Evolutionary conservation across 1,284 basidiomycete genomes (phyloP).

Genomic region (Puccinia triticina): DNA sequence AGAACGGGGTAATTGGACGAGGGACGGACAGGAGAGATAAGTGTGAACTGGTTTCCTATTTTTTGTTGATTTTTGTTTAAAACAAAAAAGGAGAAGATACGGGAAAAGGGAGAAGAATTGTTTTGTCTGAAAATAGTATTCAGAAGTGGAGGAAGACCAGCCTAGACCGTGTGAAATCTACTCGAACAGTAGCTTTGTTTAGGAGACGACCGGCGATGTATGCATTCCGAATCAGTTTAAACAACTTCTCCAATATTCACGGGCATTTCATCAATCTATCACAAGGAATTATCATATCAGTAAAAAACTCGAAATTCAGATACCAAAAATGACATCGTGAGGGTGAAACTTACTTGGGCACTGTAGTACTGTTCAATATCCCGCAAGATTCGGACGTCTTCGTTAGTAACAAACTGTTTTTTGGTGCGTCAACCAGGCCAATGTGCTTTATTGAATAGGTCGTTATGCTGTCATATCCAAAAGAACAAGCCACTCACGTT

Average conservation of each 20-base stretch:
- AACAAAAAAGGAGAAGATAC: too few relatives aligned
- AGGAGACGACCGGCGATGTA: not conserved
- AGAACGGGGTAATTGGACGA: too few relatives aligned
- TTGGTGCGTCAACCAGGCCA: not conserved
- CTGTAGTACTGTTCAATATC: slow-evolving; percentile 58
- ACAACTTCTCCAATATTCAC: slow-evolving; percentile 51
- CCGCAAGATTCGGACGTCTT: slow-evolving; percentile 84
- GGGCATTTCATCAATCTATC: slow-evolving; percentile 51
- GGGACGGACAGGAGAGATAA: too few relatives aligned
- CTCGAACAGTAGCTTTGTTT: not conserved
- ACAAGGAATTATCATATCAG: not conserved
- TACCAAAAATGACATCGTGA: not conserved
- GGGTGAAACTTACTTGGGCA: slow-evolving; percentile 30
- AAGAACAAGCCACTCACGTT: slow-evolving; percentile 18
- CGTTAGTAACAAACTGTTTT: slow-evolving; percentile 78
- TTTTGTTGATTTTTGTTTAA: too few relatives aligned
- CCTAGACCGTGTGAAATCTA: too few relatives aligned
- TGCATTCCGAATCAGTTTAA: slow-evolving; percentile 17
- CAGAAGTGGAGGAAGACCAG: too few relatives aligned
- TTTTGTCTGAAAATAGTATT: too few relatives aligned
- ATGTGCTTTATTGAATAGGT: not conserved
- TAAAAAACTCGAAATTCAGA: not conserved
- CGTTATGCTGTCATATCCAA: not conserved
- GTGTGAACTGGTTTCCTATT: too few relatives aligned
- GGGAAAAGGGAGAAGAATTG: too few relatives aligned